phyloP scores from a whole-genome alignment of 2,329 filamentous ascomycete species.

The Monilinia polystroma region DNA sequence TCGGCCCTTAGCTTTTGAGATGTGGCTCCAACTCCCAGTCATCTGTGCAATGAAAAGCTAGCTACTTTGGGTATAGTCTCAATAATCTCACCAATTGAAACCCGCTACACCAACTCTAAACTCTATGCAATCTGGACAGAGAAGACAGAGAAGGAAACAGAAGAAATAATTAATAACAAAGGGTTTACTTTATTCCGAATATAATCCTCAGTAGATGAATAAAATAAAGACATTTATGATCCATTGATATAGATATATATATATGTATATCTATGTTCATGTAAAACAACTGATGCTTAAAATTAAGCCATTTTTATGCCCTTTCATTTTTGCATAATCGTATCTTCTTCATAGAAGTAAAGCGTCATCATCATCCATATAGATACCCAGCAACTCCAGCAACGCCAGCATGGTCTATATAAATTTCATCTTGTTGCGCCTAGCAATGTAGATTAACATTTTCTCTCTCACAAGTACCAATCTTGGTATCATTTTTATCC shows the following conservation, averaged over 20 bases:
- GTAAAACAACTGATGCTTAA: background rate
- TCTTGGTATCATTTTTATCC: constrained; percentile 18
- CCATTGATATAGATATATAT: too few species aligned
- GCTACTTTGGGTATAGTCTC: constrained; percentile 7
- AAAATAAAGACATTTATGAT: too few species aligned
- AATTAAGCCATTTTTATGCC: background rate
- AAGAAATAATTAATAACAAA: background rate
- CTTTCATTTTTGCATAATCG: background rate
- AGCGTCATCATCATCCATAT: background rate
- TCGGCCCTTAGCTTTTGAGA: constrained; percentile 19
- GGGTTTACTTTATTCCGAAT: background rate
- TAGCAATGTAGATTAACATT: constrained; percentile 10
- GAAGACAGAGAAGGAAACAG: constrained; percentile 17
- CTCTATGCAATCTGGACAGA: constrained; percentile 22
- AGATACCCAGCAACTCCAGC: constrained; percentile 6
- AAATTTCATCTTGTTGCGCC: background rate
- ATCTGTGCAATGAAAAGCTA: background rate
- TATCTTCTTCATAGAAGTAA: background rate
- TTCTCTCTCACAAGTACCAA: background rate
- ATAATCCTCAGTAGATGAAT: background rate
- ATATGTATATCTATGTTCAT: background rate
- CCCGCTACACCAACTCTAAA: background rate
- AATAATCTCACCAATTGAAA: constrained; percentile 6
- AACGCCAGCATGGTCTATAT: constrained; percentile 10
- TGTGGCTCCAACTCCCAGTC: constrained; percentile 21